Base-by-base conservation (phyloP, 371 early-diverging fungal species). In the Rhizomucor miehei region DNA sequence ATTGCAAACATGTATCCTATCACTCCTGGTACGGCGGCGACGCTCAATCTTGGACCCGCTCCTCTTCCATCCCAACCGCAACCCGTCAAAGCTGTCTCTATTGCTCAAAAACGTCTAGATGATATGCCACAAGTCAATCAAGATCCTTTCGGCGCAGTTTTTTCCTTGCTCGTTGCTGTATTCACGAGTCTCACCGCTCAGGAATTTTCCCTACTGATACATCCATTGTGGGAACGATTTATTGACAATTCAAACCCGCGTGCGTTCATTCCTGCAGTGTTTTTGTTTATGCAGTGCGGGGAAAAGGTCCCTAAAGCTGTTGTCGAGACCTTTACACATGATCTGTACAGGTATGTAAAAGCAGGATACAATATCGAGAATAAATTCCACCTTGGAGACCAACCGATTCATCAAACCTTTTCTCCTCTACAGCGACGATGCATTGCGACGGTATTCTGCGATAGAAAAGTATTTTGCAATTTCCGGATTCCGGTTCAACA, bases 201-300 rank as follows among this genome's bases (percentile, higher is more conserved):
- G 20, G 83, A 86, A 34, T 79, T 75, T 51, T 19, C 59, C 5
- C 58, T 56, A n/a, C 51, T 86, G 10, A 67, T 74, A 1, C 58
- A 57, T 5, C 79, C 80, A 0, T 54, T 86, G 3, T 86, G 86
- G 86, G 69, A 79, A 13, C 57, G 66, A 0, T 80, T 74, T 57
- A 68, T 79, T 47, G 79, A 68, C 60, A 81, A 71, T 57, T 65
- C 59, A 47, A 60, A 66, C 25, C 66, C 72, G 3, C 65, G 75
- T 6, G 68, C 76, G 0, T 80, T 81, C 40, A 56, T 77, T 14
- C 68, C 81, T 6, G 82, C 83, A 2, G 79, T 77, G 1, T 86
- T 86, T 55, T 48, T 86, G 16, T 66, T 86, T 40, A 76, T 82
- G 65, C 80, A 84, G 44, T 84, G 86, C 48, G 83, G 81, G 25